phyloP scores from a whole-genome alignment of 2,329 filamentous ascomycete genomes.

The Colletotrichum shisoi region DNA sequence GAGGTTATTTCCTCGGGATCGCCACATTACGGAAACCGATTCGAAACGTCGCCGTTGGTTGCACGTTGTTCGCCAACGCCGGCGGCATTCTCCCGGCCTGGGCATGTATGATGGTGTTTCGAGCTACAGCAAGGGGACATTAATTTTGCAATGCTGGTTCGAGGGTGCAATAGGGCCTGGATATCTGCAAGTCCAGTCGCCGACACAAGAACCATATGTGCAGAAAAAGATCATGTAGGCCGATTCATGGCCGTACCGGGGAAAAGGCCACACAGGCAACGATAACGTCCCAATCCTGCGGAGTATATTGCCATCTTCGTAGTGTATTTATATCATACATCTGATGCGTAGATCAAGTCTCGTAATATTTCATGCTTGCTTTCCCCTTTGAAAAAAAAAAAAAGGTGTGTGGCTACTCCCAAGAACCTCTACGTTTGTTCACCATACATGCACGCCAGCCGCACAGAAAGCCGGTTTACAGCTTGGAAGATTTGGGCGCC shows the following conservation, averaged over 20 bases:
- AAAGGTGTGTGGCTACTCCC: background rate
- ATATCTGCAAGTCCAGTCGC: too few species aligned
- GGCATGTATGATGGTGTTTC: background rate
- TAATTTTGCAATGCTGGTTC: background rate
- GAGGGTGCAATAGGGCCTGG: too few species aligned
- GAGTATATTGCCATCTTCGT: conserved; percentile 19
- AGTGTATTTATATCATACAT: conserved; percentile 32
- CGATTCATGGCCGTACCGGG: background rate
- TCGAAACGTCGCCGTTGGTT: background rate
- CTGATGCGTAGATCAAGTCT: conserved; percentile 19
- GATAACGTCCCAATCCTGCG: background rate
- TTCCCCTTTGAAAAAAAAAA: too few species aligned
- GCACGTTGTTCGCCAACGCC: background rate
- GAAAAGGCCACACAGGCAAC: background rate
- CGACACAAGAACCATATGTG: background rate
- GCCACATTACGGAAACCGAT: background rate
- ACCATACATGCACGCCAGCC: background rate
- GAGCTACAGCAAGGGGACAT: background rate
- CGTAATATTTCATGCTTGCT: conserved; percentile 14
- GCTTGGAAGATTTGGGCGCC: conserved; percentile 52
- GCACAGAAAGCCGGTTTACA: conserved; percentile 48
- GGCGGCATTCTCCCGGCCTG: background rate
- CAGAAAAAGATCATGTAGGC: too few species aligned
- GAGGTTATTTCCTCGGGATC: background rate
- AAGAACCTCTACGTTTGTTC: background rate